Base-by-base conservation (phyloP, 495 filamentous ascomycete genomes). In the Tuber aestivum region DNA sequence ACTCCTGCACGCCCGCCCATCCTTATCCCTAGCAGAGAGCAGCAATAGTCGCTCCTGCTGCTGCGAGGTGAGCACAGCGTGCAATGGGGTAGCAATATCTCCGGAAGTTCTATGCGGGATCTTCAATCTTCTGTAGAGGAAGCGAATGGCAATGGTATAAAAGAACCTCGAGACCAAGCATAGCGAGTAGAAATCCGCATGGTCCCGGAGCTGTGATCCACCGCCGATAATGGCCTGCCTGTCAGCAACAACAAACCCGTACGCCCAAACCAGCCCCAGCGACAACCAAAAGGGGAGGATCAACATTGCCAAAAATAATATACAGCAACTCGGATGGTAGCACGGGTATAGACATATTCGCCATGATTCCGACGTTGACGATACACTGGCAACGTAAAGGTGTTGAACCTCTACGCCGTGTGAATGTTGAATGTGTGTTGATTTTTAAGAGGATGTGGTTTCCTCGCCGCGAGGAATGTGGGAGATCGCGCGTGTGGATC, bases 221-320 rank as follows among this genome's bases (percentile, higher is more conserved):
- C 56, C 12, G 4, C 12, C 12, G 56, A 65, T 65, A 35, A 35
- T 35, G 12, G 8, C 56, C 56, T 2, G 16, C 8, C 16, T 32
- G 76, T 68, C 27, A 72, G 74, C 40, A 44, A 40, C 40, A 44
- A 40, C 21, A 48, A 32, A 14, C 48, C 48, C 40, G 1, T 21
- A 50, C 23, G 14, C 32, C 20, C 38, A n/a, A 32, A 20, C 27
- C 8, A 18, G 9, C 20, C 23, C 27, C 12, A 27, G 10, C n/a
- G 21, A 10, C 20, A 20, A 65, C 7, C 40, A 37, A 20, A 14
- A 38, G 16, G 18, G 3, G 23, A 1, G 40, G 40, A 41, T 69
- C 56, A 65, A 77, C 76, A 40, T 77, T 77, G 41, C 40, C 40
- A n/a, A 77, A 77, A 27, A 77, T 41, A 5, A 78, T 70, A 20